Evolutionary conservation across 2,329 filamentous ascomycete species (phyloP).

Genomic region (Aspergillus caelatus): DNA sequence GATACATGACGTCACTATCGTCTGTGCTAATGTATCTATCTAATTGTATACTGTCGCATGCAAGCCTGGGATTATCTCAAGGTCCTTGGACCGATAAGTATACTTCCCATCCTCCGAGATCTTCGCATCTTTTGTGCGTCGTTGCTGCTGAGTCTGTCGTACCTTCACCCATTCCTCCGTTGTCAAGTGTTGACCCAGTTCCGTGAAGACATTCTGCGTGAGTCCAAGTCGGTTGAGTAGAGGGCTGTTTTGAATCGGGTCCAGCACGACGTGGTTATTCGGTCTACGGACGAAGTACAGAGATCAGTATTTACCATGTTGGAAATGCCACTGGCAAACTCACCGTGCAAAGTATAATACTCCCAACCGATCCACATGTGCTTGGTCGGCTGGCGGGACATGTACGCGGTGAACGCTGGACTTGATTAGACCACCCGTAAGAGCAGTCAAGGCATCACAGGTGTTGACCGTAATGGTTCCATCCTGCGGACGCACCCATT

Average conservation of each 20-base stretch:
- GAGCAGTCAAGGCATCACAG: conserved; percentile 52
- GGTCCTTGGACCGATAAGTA: conserved; percentile 36
- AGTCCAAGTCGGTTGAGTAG: conserved; percentile 41
- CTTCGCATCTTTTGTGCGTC: conserved; percentile 36
- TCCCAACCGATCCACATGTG: conserved; percentile 46
- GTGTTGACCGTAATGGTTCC: conserved; percentile 58
- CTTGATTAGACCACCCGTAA: conserved; percentile 56
- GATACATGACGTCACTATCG: background rate
- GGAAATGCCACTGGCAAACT: background rate
- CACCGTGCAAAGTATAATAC: conserved; percentile 52
- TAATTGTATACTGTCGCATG: conserved; percentile 44
- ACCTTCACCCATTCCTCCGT: conserved; percentile 46
- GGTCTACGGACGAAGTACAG: conserved; percentile 26
- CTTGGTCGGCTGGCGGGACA: conserved; percentile 53
- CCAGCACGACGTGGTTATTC: conserved; percentile 47
- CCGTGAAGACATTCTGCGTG: conserved; percentile 42
- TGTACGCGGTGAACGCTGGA: conserved; percentile 55
- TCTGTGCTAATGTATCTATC: background rate
- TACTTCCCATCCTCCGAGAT: conserved; percentile 44
- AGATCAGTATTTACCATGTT: background rate
- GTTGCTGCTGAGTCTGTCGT: conserved; percentile 48
- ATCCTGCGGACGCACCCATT: conserved; percentile 53
- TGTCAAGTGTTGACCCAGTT: conserved; percentile 45
- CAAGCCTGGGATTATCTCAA: conserved; percentile 48
- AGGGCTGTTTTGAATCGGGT: conserved; percentile 42